A percentile compares a stretch with the other conserved stretches of the same genome.
Conservation (phyloP, 345 rosid species). For the Pugionium dolabratum region DNA sequence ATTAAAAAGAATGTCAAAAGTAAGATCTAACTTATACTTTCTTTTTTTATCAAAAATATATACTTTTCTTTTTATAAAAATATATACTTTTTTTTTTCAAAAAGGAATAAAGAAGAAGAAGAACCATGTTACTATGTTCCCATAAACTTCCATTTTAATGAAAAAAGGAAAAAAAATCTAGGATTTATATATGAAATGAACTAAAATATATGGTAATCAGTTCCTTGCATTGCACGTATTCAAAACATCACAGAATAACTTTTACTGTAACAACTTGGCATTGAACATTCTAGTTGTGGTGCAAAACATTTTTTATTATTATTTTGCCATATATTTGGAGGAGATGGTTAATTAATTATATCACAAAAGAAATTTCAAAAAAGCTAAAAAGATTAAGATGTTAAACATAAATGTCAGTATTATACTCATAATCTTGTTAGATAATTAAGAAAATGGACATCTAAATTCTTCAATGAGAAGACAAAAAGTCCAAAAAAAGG, state of each 20-base stretch:
- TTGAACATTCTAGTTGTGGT: background rate
- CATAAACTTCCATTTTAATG: conserved; percentile 6
- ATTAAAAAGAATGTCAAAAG: conserved; percentile 25
- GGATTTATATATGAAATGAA: background rate
- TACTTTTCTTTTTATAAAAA: too few relatives aligned
- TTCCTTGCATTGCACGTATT: background rate
- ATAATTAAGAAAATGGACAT: background rate
- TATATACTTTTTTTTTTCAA: too few relatives aligned
- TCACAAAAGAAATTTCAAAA: conserved; percentile 5
- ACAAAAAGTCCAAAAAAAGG: conserved; percentile 17
- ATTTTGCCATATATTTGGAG: conserved; percentile 4
- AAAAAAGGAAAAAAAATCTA: background rate
- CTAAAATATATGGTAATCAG: background rate
- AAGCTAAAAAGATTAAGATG: conserved; percentile 10
- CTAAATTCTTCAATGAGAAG: conserved; percentile 4
- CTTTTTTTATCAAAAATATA: too few relatives aligned
- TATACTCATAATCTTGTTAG: background rate
- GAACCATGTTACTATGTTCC: conserved; percentile 35
- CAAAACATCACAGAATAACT: background rate
- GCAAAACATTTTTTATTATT: background rate
- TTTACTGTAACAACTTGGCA: background rate
- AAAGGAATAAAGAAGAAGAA: conserved; percentile 5
- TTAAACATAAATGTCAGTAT: conserved; percentile 1
- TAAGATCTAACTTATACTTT: conserved; percentile 4
- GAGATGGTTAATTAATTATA: background rate